Percentiles rank a stretch among this genome's conserved stretches.
These are phyloP conservation scores for Penicillium occitanis DNA, from an alignment of 2,329 filamentous ascomycete genomes.

Conservation along the genomic window DNA sequence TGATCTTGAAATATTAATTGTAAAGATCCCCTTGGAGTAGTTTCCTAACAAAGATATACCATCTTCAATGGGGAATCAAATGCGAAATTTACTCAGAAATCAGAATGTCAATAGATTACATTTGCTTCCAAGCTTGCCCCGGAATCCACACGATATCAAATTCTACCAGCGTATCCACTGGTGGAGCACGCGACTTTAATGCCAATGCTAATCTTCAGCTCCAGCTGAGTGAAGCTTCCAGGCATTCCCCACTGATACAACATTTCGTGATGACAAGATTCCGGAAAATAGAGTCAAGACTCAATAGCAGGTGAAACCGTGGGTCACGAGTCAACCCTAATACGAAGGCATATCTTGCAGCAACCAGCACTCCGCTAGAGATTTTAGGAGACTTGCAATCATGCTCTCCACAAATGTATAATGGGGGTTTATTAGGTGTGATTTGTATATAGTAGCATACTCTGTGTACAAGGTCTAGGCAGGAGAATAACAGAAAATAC, in stretches of 20 bases:
- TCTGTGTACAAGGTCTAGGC: background rate
- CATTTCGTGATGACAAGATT: background rate
- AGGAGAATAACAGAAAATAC: background rate
- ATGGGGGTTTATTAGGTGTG: too few relatives aligned
- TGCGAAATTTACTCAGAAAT: background rate
- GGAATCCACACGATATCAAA: background rate
- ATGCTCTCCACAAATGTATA: background rate
- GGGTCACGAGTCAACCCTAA: background rate
- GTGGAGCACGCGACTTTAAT: constrained; percentile 2
- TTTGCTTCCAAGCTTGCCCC: background rate
- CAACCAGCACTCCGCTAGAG: background rate
- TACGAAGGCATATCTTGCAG: background rate
- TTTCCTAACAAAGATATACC: background rate
- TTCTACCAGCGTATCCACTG: background rate
- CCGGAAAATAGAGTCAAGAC: background rate
- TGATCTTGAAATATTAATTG: background rate
- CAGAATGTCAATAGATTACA: background rate
- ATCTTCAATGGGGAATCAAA: background rate
- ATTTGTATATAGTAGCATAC: background rate
- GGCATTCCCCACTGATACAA: background rate
- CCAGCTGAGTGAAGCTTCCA: background rate
- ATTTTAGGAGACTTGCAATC: background rate
- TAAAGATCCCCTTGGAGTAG: background rate
- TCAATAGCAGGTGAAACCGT: background rate
- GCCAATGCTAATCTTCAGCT: background rate